These are phyloP conservation scores for Cyberlindnera galapagoensis DNA, from an alignment of 805 yeast species.

Conservation along the genomic window DNA sequence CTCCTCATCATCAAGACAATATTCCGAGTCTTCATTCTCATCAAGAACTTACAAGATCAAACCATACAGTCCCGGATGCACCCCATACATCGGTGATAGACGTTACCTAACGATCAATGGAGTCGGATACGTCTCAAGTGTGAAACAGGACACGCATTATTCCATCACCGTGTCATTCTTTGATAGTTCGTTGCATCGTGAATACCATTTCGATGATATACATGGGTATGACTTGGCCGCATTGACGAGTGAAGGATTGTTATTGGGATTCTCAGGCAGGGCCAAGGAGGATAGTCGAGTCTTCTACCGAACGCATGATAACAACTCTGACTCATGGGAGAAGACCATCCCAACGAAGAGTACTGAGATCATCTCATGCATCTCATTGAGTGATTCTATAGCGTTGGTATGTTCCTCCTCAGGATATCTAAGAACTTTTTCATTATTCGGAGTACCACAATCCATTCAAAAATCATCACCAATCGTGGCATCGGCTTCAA, in stretches of 20 bases:
- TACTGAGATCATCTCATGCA: conserved; percentile 57
- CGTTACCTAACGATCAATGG: conserved; percentile 77
- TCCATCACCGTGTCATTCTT: conserved; percentile 85
- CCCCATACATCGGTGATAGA: conserved; percentile 68
- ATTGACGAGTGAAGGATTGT: conserved; percentile 57
- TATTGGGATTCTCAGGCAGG: conserved; percentile 48
- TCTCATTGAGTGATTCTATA: conserved; percentile 57
- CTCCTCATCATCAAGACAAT: neutral
- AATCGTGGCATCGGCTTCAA: conserved; percentile 45
- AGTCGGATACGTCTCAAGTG: conserved; percentile 78
- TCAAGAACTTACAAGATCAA: conserved; percentile 28
- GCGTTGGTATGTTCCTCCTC: conserved; percentile 65
- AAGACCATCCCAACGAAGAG: conserved; percentile 42
- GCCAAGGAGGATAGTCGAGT: conserved; percentile 37
- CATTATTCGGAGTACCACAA: conserved; percentile 66
- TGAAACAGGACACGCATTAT: conserved; percentile 48
- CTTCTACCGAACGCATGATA: conserved; percentile 64
- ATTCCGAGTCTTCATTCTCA: conserved; percentile 3
- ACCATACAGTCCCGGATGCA: conserved; percentile 83
- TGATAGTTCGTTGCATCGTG: conserved; percentile 68
- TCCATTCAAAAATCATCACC: conserved; percentile 67
- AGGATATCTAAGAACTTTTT: conserved; percentile 71
- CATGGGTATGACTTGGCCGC: conserved; percentile 69
- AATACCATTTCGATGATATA: conserved; percentile 79
- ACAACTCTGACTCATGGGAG: conserved; percentile 66